Conservation (phyloP, 1,284 basidiomycete genomes). For the Trametes pubescens region DNA sequence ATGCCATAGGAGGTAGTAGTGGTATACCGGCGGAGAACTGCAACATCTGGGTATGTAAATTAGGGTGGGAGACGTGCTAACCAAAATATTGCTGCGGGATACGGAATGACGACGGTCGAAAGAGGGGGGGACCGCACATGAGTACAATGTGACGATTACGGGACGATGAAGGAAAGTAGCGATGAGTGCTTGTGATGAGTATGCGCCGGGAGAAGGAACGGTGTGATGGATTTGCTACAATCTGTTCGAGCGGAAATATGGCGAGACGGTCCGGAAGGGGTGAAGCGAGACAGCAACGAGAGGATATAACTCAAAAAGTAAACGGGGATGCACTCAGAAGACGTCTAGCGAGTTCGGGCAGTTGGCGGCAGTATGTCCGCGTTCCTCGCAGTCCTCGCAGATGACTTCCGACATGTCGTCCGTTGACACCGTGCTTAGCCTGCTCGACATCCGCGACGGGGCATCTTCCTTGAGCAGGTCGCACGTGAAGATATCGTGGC, state of each 20-base stretch:
- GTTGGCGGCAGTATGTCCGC: slow-evolving; percentile 72
- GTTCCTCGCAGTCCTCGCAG: slow-evolving; percentile 81
- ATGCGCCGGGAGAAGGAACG: slow-evolving; percentile 14
- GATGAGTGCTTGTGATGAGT: slow-evolving; percentile 3
- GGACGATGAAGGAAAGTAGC: slow-evolving; percentile 24
- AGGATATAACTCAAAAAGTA: not conserved
- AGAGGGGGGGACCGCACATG: slow-evolving; percentile 24
- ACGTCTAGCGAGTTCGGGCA: slow-evolving; percentile 85
- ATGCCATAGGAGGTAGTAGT: slow-evolving; percentile 18
- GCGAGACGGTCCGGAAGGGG: not conserved
- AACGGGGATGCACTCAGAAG: slow-evolving; percentile 54
- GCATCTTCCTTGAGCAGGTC: slow-evolving; percentile 61
- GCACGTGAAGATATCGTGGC: slow-evolving; percentile 86
- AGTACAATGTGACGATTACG: slow-evolving; percentile 32
- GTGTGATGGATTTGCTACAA: slow-evolving; percentile 25
- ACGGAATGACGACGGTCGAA: slow-evolving; percentile 2
- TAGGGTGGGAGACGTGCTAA: slow-evolving; percentile 20
- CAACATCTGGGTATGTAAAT: slow-evolving; percentile 34
- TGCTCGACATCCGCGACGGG: slow-evolving; percentile 28
- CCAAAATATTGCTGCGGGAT: slow-evolving; percentile 14
- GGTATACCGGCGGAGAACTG: slow-evolving; percentile 28
- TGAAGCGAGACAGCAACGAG: slow-evolving; percentile 3
- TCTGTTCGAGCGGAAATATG: slow-evolving; percentile 3
- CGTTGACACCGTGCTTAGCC: slow-evolving; percentile 11
- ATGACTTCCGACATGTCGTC: slow-evolving; percentile 48